These are phyloP conservation scores for Akanthomyces muscarius DNA, from an alignment of 2,329 filamentous ascomycete species.

Conservation along the genomic window DNA sequence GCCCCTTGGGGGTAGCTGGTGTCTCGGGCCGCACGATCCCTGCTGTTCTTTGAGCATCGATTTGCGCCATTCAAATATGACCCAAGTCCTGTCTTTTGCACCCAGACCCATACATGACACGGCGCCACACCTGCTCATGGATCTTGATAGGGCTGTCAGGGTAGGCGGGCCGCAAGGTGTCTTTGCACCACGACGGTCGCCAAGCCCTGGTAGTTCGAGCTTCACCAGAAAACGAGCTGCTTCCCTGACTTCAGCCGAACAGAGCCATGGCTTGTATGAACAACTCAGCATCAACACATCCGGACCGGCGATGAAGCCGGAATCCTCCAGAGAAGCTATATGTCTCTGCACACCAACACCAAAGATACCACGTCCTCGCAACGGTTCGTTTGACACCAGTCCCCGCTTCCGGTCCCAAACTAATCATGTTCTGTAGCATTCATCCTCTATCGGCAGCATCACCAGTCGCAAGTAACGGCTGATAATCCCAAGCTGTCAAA, in stretches of 20 bases:
- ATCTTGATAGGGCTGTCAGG: slow-evolving; percentile 22
- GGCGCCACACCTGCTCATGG: slow-evolving; percentile 22
- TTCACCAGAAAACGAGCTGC: slow-evolving; percentile 41
- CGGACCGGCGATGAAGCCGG: slow-evolving; percentile 26
- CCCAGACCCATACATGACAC: slow-evolving; percentile 24
- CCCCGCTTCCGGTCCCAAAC: not conserved
- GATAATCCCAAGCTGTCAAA: slow-evolving; percentile 88
- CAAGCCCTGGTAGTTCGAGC: slow-evolving; percentile 16
- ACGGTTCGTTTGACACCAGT: slow-evolving; percentile 44
- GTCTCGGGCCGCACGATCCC: not conserved
- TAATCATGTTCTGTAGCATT: slow-evolving; percentile 61
- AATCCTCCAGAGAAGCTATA: slow-evolving; percentile 41
- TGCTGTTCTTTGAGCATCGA: slow-evolving; percentile 7
- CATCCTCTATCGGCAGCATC: slow-evolving; percentile 92
- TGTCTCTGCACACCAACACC: slow-evolving; percentile 55
- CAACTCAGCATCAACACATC: slow-evolving; percentile 28
- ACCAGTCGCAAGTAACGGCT: slow-evolving; percentile 76
- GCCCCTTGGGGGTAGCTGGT: not conserved
- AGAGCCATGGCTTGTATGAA: slow-evolving; percentile 34
- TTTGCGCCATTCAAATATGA: slow-evolving; percentile 21
- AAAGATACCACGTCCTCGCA: slow-evolving; percentile 55
- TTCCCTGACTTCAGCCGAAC: slow-evolving; percentile 43
- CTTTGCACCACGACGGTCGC: slow-evolving; percentile 18
- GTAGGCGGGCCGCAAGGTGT: slow-evolving; percentile 15
- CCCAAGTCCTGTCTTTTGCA: slow-evolving; percentile 25